Conservation (phyloP, 2,329 filamentous ascomycete species). For the Aspergillus niger region DNA sequence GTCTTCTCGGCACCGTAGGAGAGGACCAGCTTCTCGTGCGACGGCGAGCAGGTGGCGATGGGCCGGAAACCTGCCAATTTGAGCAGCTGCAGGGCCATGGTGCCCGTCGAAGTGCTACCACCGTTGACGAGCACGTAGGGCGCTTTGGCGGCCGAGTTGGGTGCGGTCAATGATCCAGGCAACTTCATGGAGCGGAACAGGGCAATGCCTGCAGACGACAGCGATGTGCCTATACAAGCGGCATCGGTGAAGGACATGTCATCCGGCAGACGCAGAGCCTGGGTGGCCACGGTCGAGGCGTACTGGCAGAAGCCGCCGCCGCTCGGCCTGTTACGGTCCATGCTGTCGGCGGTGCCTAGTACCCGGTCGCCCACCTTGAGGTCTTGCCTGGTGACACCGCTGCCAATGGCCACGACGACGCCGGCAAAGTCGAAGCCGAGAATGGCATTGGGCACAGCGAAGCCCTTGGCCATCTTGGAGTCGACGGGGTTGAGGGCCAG, state of each 20-base stretch:
- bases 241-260: not conserved
- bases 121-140: not conserved
- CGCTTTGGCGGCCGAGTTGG: not conserved
- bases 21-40: not conserved
- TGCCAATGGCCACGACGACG: not conserved
- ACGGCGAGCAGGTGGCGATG: not conserved
- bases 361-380: not conserved
- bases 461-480: not conserved
- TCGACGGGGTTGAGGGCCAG: not conserved
- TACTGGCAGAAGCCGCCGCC: not conserved
- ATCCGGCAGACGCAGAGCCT: not conserved
- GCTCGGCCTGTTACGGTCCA: not conserved
- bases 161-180: not conserved
- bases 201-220: not conserved
- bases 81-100: not conserved
- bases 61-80: not conserved
- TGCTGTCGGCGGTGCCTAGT: not conserved
- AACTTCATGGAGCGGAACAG: not conserved
- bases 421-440: not conserved
- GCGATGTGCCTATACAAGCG: not conserved
- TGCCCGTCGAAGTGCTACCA: not conserved
- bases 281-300: not conserved
- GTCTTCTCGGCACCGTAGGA: not conserved
- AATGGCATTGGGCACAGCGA: not conserved
- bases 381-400: not conserved